Evolutionary conservation across 352 stramenopile species (phyloP).

Genomic region (Pythium apleroticum): DNA sequence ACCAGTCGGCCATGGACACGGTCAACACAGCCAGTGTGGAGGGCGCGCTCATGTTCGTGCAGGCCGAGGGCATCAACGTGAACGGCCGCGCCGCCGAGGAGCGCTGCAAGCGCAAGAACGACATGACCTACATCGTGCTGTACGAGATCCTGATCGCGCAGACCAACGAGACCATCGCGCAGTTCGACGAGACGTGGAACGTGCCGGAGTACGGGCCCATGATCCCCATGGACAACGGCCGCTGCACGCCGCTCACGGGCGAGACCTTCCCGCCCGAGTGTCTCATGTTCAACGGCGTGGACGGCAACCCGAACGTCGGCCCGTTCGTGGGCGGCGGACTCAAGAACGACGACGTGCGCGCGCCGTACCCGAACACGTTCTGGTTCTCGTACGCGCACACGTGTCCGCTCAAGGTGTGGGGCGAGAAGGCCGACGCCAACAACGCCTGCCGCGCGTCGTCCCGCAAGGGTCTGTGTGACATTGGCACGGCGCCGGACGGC

Average conservation of each 20-base stretch:
- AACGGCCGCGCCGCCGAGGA: conserved; percentile 42
- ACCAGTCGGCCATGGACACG: conserved; percentile 57
- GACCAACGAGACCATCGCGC: conserved; percentile 46
- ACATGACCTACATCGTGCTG: conserved; percentile 50
- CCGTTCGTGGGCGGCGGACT: conserved; percentile 55
- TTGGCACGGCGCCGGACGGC: conserved; percentile 57
- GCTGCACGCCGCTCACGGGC: conserved; percentile 34
- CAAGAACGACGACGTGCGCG: conserved; percentile 27
- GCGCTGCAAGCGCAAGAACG: conserved; percentile 55
- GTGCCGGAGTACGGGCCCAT: conserved; percentile 44
- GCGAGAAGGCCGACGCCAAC: conserved; percentile 47
- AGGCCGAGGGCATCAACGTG: conserved; percentile 77
- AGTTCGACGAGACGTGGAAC: conserved; percentile 36
- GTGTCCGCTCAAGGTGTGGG: conserved; percentile 54
- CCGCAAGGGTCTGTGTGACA: conserved; percentile 62
- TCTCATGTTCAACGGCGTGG: conserved; percentile 43
- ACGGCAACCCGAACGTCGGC: conserved; percentile 39
- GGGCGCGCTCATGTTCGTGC: conserved; percentile 77
- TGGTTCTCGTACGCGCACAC: conserved; percentile 45
- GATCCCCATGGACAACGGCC: conserved; percentile 41
- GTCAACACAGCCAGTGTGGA: conserved; percentile 79
- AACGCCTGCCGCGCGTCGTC: conserved; percentile 41
- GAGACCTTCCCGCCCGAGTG: conserved; percentile 40
- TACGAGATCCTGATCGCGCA: conserved; percentile 52
- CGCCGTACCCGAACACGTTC: conserved; percentile 31